Base-by-base conservation (phyloP, 495 filamentous ascomycete genomes). In the Xylaria acuta region DNA sequence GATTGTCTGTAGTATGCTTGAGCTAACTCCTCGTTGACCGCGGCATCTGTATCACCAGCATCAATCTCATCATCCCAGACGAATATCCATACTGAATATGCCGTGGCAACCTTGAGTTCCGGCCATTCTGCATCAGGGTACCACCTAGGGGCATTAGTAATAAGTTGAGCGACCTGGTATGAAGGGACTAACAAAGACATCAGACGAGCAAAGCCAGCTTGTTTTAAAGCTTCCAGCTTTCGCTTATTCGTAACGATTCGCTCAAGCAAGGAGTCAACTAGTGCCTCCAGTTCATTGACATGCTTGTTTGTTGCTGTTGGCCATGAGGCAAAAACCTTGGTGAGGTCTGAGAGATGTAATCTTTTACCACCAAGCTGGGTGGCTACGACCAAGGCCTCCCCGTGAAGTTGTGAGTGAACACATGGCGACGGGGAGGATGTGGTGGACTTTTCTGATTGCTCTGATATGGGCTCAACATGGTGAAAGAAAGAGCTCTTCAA, bases 1-100 rank as follows among this genome's bases (percentile, higher is more conserved):
- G 76, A 77, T 43, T 75, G 73, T 65, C 71, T 69, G 60, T 79
- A 79, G 63, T 77, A 79, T 20, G 69, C 75, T 49, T 74, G 73
- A 0, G 77, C 74, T n/a, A 75, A 47, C 43, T 73, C 74, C 68
- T 79, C 75, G 32, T 75, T 64, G 18, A 34, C 64, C 14, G 74
- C 72, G 25, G 73, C 76, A 53, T 79, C 77, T 45, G 77, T 79
- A n/a, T 79, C 77, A 43, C 77, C 75, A 16, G 70, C 75, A 56
- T 79, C 77, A 25, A 79, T 73, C 34, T 78, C 74, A 34, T 76
- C 77, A 62, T 79, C 74, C 77, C 77, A 77, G 68, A 77, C 73
- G 62, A 79, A 79, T 38, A 79, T 79, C 77, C 75, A 79, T 60
- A 77, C 74, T 9, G 75, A 76, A 53, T 77, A 77, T 2, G 74